Conservation (phyloP, 192 early-diverging fungal genomes). For the Coemansia sp. region DNA sequence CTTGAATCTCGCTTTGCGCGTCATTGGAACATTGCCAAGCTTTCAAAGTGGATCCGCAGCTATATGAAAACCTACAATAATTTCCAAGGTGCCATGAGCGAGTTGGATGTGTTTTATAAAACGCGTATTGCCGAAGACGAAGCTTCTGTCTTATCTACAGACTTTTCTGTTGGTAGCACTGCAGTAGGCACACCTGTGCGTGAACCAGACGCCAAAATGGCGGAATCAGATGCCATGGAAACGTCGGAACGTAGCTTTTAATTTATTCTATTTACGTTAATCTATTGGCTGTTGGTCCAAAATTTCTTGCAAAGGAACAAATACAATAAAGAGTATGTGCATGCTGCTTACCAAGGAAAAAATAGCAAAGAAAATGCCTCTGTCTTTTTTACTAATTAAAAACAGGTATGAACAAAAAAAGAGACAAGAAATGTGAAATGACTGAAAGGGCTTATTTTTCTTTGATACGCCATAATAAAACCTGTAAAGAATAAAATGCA, state of each 20-base stretch:
- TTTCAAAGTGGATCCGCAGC: slow-evolving; percentile 57
- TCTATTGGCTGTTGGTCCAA: too few species aligned
- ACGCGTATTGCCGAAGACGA: slow-evolving; percentile 21
- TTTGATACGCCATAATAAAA: too few species aligned
- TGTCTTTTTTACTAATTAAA: not conserved
- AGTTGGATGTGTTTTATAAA: slow-evolving; percentile 29
- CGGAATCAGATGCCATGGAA: not conserved
- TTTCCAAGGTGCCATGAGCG: slow-evolving; percentile 22
- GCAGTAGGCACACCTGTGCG: not conserved
- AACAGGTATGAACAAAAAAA: too few species aligned
- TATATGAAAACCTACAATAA: slow-evolving; percentile 17
- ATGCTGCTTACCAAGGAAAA: not conserved
- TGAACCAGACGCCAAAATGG: not conserved
- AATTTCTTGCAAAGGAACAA: too few species aligned
- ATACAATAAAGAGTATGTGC: not conserved
- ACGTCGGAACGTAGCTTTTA: not conserved
- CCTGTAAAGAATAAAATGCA: too few species aligned
- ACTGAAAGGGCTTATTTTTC: too few species aligned
- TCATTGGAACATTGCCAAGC: slow-evolving; percentile 19
- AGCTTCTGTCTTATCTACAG: not conserved
- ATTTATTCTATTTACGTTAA: not conserved
- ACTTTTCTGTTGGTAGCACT: not conserved
- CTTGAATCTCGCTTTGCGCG: slow-evolving; percentile 57
- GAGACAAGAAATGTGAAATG: too few species aligned
- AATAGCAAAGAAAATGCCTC: not conserved